A percentile compares a stretch with the other conserved stretches of the same genome.
phyloP scores from a whole-genome alignment of 805 yeast genomes.

The Monosporozyma yasuniensis region DNA sequence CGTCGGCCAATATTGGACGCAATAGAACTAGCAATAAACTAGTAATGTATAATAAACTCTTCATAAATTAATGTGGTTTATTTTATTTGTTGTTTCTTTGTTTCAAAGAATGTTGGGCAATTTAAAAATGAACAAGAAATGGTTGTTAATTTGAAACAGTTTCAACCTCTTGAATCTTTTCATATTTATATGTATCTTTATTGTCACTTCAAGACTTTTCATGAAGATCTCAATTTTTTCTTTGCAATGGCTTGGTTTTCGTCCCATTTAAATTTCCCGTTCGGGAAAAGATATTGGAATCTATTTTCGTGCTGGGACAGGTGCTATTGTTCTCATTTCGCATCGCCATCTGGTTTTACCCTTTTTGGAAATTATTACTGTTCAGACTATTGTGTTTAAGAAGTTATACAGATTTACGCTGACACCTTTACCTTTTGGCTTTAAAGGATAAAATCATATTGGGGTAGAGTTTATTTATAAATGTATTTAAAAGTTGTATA shows the following conservation, averaged over 20 bases:
- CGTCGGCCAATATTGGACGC: conserved; percentile 3
- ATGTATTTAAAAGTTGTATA: not conserved
- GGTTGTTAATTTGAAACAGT: too few species aligned
- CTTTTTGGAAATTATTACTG: not conserved
- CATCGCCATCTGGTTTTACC: not conserved
- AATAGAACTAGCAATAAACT: not conserved
- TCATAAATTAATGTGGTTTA: too few species aligned
- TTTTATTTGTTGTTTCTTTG: not conserved
- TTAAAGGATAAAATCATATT: not conserved
- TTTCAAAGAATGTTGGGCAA: too few species aligned
- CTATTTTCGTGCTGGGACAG: not conserved
- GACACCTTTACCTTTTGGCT: not conserved
- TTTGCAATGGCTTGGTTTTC: not conserved
- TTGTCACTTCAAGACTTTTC: not conserved
- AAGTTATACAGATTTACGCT: not conserved
- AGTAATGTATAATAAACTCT: not conserved
- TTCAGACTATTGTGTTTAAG: not conserved
- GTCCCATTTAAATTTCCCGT: not conserved
- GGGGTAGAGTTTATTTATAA: not conserved
- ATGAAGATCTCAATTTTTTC: not conserved
- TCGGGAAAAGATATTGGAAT: not conserved
- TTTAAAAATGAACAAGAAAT: too few species aligned
- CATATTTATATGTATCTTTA: not conserved
- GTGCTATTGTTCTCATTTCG: not conserved
- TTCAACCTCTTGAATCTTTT: too few species aligned